Evolutionary conservation across 2,329 filamentous ascomycete genomes (phyloP).

Genomic region (Metarhizium brunneum): DNA sequence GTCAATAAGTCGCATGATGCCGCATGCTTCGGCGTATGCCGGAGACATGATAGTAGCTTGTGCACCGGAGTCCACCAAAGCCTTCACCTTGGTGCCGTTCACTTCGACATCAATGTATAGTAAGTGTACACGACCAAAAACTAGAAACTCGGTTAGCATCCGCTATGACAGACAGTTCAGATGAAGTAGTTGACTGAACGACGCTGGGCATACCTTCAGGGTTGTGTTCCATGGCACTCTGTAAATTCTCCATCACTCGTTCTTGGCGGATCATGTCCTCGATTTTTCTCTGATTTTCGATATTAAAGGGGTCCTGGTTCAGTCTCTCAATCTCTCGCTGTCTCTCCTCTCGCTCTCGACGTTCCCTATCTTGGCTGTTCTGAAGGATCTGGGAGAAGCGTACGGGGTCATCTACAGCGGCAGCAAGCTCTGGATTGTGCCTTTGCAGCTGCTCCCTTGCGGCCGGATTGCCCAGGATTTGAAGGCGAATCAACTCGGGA

Average conservation of each 20-base stretch:
- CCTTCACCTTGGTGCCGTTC: conserved; percentile 86
- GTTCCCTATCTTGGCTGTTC: conserved; percentile 59
- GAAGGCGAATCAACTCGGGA: conserved; percentile 72
- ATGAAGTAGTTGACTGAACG: background rate
- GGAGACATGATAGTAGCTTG: conserved; percentile 99
- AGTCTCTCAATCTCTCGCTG: conserved; percentile 75
- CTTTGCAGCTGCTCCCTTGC: conserved; percentile 62
- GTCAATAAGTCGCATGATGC: conserved; percentile 94
- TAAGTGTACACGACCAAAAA: conserved; percentile 92
- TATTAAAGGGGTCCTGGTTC: conserved; percentile 90
- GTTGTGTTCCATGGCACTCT: conserved; percentile 94
- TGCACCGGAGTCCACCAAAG: conserved; percentile 92
- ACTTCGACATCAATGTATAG: conserved; percentile 94
- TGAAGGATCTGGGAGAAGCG: conserved; percentile 67
- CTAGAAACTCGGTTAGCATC: conserved; percentile 32
- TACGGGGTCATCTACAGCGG: conserved; percentile 63
- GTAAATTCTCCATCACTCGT: conserved; percentile 86
- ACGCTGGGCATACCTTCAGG: conserved; percentile 64
- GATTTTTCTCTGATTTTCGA: conserved; percentile 83
- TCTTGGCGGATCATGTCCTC: conserved; percentile 97
- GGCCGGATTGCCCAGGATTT: conserved; percentile 69
- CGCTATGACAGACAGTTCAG: background rate
- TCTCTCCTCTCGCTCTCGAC: conserved; percentile 64
- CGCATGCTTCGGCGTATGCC: conserved; percentile 78
- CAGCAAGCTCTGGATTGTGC: conserved; percentile 67